Conservation (phyloP, 106 monocot species). For the Chionographis japonica region DNA sequence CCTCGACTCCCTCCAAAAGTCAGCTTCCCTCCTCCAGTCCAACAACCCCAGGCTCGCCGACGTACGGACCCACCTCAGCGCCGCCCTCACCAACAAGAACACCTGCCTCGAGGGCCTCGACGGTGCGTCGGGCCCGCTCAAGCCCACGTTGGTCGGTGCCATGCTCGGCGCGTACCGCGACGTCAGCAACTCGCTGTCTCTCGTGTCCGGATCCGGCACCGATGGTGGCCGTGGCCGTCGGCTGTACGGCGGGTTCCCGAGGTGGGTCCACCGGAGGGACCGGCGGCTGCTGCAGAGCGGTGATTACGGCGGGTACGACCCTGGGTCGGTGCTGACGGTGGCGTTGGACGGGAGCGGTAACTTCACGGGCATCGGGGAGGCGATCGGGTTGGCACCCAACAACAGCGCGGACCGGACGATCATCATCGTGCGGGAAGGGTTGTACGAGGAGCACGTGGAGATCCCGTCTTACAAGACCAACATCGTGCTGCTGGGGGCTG, state of each 20-base stretch:
- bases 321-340: constrained; percentile 36
- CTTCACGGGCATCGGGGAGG: constrained; percentile 56
- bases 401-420: constrained; percentile 42
- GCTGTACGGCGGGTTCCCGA: constrained; percentile 10
- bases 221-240: background rate
- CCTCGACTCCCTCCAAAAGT: constrained; percentile 43
- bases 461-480: constrained; percentile 58
- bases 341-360: constrained; percentile 70
- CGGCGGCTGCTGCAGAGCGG: constrained; percentile 35
- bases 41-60: constrained; percentile 8
- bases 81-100: constrained; percentile 68
- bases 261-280: constrained; percentile 27
- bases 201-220: constrained; percentile 16
- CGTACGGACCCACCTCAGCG: constrained; percentile 53
- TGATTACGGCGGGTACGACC: constrained; percentile 26
- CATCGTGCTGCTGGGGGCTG: constrained; percentile 65
- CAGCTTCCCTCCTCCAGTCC: constrained; percentile 30
- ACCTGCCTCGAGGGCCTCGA: constrained; percentile 79
- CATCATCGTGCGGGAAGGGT: constrained; percentile 42
- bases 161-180: constrained; percentile 30
- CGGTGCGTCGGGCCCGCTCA: constrained; percentile 27
- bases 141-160: constrained; percentile 13
- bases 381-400: constrained; percentile 55
- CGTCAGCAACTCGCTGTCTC: constrained; percentile 54
- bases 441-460: constrained; percentile 75